phyloP scores from a whole-genome alignment of 2,329 filamentous ascomycete genomes.

The Apiospora malaysiana region DNA sequence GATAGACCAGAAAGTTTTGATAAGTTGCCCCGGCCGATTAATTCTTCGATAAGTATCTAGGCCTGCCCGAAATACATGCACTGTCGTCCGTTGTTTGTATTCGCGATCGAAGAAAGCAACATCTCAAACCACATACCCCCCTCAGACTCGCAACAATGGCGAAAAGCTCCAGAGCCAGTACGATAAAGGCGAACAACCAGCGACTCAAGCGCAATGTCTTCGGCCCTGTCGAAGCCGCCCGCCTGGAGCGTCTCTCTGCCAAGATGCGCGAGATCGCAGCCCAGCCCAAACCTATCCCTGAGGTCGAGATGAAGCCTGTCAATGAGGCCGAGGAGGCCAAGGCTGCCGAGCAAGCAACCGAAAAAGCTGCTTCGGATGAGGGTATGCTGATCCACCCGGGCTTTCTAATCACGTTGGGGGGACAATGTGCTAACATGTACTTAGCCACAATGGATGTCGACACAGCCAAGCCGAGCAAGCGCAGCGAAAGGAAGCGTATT shows the following conservation, averaged over 20 bases:
- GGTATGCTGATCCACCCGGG: slow-evolving; percentile 34
- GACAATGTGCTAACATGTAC: slow-evolving; percentile 26
- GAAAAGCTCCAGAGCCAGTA: slow-evolving; percentile 81
- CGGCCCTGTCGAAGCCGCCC: slow-evolving; percentile 78
- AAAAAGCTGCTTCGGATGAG: slow-evolving; percentile 38
- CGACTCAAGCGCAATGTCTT: slow-evolving; percentile 83
- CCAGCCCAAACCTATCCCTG: slow-evolving; percentile 71
- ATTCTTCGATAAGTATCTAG: neutral
- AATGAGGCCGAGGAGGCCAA: slow-evolving; percentile 37
- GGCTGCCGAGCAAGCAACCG: slow-evolving; percentile 37
- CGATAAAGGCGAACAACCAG: slow-evolving; percentile 82
- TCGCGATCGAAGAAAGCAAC: neutral
- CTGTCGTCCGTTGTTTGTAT: neutral
- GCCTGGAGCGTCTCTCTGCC: slow-evolving; percentile 82
- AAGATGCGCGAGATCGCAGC: slow-evolving; percentile 83
- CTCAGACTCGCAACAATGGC: slow-evolving; percentile 66
- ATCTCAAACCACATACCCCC: neutral
- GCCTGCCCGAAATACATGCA: neutral
- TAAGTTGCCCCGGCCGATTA: neutral
- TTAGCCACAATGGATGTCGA: slow-evolving; percentile 64
- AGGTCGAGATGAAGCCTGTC: slow-evolving; percentile 57
- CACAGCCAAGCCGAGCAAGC: slow-evolving; percentile 44
- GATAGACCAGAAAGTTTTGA: slow-evolving; percentile 7
- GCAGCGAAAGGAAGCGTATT: slow-evolving; percentile 56
- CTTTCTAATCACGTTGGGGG: neutral